phyloP scores from a whole-genome alignment of 2,329 filamentous ascomycete species.

The Stagonosporopsis rhizophila region DNA sequence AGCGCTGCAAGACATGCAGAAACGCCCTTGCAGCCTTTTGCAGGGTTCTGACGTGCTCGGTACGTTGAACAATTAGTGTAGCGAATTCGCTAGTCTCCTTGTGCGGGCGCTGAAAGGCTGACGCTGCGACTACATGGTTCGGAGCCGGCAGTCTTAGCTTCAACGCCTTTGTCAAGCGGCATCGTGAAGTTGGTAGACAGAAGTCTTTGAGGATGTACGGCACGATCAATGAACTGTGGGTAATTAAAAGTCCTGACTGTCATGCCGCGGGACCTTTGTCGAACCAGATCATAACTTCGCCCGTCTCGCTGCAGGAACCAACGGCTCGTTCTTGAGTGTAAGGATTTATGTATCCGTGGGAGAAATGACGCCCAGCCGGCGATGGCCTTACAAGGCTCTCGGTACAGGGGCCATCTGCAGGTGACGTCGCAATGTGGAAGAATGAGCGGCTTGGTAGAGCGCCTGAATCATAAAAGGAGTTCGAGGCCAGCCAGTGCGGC shows the following conservation, averaged over 20 bases:
- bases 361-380: constrained; percentile 6
- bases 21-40: neutral
- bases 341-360: neutral
- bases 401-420: neutral
- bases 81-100: constrained; percentile 7
- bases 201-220: neutral
- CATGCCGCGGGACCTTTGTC: neutral
- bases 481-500: neutral
- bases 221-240: neutral
- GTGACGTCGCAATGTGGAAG: constrained; percentile 12
- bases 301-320: neutral
- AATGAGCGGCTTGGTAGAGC: constrained; percentile 9
- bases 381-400: neutral
- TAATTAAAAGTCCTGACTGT: neutral
- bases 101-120: constrained; percentile 3
- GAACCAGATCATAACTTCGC: neutral
- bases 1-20: neutral
- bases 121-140: constrained; percentile 4
- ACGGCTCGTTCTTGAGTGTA: neutral
- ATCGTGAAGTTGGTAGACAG: neutral
- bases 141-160: constrained; percentile 11
- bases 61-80: constrained; percentile 2
- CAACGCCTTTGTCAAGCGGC: constrained; percentile 1
- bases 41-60: neutral
- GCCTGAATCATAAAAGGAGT: constrained; percentile 11